A percentile compares a stretch with the other conserved stretches of the same genome.
Conservation (phyloP, 192 early-diverging fungal species). For the Gryganskiella cystojenkinii region DNA sequence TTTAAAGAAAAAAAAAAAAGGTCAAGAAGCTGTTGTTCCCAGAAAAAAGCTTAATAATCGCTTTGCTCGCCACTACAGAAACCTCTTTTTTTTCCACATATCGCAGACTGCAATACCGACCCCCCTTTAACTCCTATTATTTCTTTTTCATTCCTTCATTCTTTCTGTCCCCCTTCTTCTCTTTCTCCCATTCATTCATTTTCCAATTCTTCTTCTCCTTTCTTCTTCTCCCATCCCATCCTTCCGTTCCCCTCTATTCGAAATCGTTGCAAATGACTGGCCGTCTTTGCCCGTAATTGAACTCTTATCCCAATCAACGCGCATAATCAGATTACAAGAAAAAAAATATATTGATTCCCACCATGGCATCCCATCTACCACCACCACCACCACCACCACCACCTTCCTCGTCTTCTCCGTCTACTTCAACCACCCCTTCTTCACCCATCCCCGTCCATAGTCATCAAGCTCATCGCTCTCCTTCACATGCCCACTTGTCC, state of each 20-base stretch:
- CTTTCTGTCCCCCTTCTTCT: neutral
- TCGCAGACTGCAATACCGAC: neutral
- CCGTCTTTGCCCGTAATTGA: constrained; percentile 2
- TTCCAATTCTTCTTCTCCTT: neutral
- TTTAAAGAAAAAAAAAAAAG: no score
- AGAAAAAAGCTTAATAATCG: no score
- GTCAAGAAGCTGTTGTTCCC: no score
- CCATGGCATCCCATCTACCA: constrained; percentile 14
- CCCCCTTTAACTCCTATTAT: neutral
- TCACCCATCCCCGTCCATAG: neutral
- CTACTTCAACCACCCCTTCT: neutral
- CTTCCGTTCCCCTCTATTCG: neutral
- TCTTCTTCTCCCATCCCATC: neutral
- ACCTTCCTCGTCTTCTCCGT: no score
- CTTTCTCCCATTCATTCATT: neutral
- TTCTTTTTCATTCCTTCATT: neutral
- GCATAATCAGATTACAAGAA: neutral
- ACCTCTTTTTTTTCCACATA: no score
- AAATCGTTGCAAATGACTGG: constrained; percentile 21
- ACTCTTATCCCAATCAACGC: neutral
- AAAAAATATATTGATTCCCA: neutral
- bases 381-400: neutral
- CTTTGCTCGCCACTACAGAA: no score
- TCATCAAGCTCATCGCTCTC: neutral
- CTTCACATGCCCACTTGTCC: neutral